Base-by-base conservation (phyloP, 2,329 filamentous ascomycete genomes). In the Ilyonectria mors-panacis region DNA sequence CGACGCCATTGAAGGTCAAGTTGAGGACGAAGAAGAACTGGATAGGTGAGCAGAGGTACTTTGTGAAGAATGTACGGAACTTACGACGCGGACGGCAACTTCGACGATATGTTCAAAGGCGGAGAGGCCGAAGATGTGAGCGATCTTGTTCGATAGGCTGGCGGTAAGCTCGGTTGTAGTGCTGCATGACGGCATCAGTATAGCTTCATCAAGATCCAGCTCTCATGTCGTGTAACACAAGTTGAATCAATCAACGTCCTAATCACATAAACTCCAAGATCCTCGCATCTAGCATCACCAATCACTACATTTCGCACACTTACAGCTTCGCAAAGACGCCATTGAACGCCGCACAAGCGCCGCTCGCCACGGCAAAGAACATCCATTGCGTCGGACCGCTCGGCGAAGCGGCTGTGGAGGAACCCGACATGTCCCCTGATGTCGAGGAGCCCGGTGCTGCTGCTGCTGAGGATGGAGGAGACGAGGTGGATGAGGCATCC, bases 291-390 rank as follows among this genome's bases (percentile, higher is more conserved):
- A 33, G 8, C 4, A 17, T 51, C 28, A 51, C 28, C 4, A n/a
- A 9, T n/a, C 26, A 30, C 13, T 28, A 10, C 23, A 21, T 28
- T 13, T 15, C 6, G 17, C 8, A 13, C 48, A 85, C 89, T 76
- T 82, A 93, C 91, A 96, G 83, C 81, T 95, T 96, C 1, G 93
- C 93, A 83, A 95, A 94, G 6, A 93, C 91, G 66, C 93, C 93
- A 74, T 96, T 96, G 73, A 93, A 91, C 23, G 93, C 92, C 35
- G 93, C 93, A 76, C 92, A 95, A 59, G 88, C 90, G 68, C 93
- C 93, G 76, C 92, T 94, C 55, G 91, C 89, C 47, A 95, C 79
- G 47, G 93, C 92, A 69, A 92, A 87, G 57, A 91, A 81, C 68
- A 95, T 86, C 90, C 90, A 92, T 70, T 87, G 85, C 33, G 77